Conservation (phyloP, 805 yeast genomes). For the Starmerella potacharoeniae region DNA sequence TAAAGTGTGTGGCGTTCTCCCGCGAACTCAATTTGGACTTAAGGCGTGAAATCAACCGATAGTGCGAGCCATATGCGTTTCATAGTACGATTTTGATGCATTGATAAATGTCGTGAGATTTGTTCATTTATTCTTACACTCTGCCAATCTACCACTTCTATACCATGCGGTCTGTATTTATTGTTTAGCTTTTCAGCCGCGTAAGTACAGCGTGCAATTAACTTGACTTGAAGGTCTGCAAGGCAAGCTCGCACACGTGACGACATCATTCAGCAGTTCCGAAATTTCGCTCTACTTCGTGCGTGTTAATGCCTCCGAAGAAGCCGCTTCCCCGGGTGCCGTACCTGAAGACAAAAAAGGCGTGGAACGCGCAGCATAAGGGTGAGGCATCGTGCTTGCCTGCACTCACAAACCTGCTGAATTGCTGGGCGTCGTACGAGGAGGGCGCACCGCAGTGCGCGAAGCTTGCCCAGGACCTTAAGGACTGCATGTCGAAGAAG, state of each 20-base stretch:
- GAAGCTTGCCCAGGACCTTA: constrained; percentile 40
- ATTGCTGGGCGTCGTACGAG: constrained; percentile 95
- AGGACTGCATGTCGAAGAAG: constrained; percentile 51
- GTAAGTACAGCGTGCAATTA: no score
- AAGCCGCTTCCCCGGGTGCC: constrained; percentile 18
- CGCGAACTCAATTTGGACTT: no score
- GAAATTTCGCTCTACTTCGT: not conserved
- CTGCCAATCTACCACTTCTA: no score
- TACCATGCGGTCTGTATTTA: no score
- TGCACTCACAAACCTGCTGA: constrained; percentile 70
- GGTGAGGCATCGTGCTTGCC: constrained; percentile 49
- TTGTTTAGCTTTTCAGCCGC: no score
- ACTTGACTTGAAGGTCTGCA: no score
- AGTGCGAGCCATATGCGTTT: no score
- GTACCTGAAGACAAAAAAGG: constrained; percentile 16
- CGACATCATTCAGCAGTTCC: not conserved
- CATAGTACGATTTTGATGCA: no score
- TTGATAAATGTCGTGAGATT: no score
- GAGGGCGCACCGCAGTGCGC: constrained; percentile 71
- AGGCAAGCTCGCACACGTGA: not conserved
- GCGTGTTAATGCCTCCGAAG: constrained; percentile 11
- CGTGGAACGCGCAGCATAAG: constrained; percentile 14
- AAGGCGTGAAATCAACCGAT: no score
- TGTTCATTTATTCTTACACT: no score
- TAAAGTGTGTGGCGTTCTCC: no score